Evolutionary conservation across 768 basidiomycete species (phyloP).

Genomic region (Naematelia aurantialba): DNA sequence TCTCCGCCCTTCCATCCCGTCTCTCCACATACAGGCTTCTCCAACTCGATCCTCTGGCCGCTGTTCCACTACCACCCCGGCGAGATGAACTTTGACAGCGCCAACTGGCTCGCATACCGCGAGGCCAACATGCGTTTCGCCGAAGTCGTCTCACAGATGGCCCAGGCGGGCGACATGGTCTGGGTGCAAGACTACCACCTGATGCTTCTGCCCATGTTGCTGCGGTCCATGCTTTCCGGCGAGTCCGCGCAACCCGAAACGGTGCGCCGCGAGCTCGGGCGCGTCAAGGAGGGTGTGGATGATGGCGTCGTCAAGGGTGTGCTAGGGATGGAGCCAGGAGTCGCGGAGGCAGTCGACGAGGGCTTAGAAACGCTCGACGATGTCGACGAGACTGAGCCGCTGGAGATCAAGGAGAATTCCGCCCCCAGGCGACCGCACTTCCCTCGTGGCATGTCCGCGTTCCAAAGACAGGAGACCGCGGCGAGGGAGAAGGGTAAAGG

Average conservation of each 20-base stretch:
- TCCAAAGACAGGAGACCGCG: conserved; percentile 42
- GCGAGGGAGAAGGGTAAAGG: conserved; percentile 49
- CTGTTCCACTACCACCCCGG: conserved; percentile 99
- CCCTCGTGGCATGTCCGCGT: conserved; percentile 27
- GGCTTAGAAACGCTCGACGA: conserved; percentile 52
- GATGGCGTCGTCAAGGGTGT: conserved; percentile 42
- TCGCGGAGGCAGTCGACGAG: conserved; percentile 29
- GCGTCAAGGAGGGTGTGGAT: conserved; percentile 54
- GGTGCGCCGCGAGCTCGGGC: conserved; percentile 44
- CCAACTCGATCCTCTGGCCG: conserved; percentile 99
- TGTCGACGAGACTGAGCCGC: conserved; percentile 58
- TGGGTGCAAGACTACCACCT: conserved; percentile 78
- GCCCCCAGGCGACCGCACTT: conserved; percentile 43
- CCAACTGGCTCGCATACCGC: conserved; percentile 95
- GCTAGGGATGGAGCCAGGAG: conserved; percentile 35
- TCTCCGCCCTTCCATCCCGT: too few species aligned
- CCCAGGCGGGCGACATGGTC: conserved; percentile 84
- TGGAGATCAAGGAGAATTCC: conserved; percentile 51
- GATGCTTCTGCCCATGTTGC: conserved; percentile 93
- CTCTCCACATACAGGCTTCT: too few species aligned
- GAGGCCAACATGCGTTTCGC: conserved; percentile 95
- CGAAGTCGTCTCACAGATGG: conserved; percentile 73
- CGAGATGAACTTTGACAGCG: conserved; percentile 99
- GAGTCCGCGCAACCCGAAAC: conserved; percentile 44
- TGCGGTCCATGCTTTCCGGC: conserved; percentile 69